phyloP scores from a whole-genome alignment of 2,329 filamentous ascomycete species.

The Lecanosticta acicola region DNA sequence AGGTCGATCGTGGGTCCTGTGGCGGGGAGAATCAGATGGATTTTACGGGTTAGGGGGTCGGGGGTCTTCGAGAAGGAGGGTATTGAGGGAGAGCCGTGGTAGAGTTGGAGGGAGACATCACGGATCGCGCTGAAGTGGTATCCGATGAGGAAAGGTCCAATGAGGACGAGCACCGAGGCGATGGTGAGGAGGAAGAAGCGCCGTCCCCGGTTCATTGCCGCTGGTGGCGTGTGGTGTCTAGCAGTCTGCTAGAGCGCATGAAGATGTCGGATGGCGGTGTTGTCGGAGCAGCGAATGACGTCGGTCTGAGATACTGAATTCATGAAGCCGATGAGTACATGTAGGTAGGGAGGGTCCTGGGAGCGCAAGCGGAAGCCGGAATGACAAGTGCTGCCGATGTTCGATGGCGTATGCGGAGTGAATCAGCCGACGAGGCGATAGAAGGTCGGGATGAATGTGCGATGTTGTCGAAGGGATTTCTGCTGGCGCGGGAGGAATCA shows the following conservation, averaged over 20 bases:
- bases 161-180: slow-evolving; percentile 9
- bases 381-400: too few relatives aligned
- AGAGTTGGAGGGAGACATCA: slow-evolving; percentile 6
- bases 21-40: slow-evolving; percentile 19
- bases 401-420: too few relatives aligned
- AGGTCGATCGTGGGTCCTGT: slow-evolving; percentile 17
- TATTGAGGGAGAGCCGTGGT: background rate
- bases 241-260: background rate
- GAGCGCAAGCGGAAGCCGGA: too few relatives aligned
- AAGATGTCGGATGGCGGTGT: background rate
- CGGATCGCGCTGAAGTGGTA: slow-evolving; percentile 18
- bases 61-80: too few relatives aligned
- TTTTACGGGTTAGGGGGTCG: slow-evolving; percentile 5
- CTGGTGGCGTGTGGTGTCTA: background rate
- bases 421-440: too few relatives aligned
- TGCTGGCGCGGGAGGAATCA: too few relatives aligned
- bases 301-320: background rate
- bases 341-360: too few relatives aligned
- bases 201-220: slow-evolving; percentile 11
- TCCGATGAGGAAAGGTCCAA: slow-evolving; percentile 19
- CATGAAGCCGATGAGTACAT: too few relatives aligned
- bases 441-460: too few relatives aligned
- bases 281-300: background rate
- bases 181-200: slow-evolving; percentile 13
- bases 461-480: too few relatives aligned